Base-by-base conservation (phyloP, 2,329 filamentous ascomycete genomes). In the Colletotrichum falcatum region DNA sequence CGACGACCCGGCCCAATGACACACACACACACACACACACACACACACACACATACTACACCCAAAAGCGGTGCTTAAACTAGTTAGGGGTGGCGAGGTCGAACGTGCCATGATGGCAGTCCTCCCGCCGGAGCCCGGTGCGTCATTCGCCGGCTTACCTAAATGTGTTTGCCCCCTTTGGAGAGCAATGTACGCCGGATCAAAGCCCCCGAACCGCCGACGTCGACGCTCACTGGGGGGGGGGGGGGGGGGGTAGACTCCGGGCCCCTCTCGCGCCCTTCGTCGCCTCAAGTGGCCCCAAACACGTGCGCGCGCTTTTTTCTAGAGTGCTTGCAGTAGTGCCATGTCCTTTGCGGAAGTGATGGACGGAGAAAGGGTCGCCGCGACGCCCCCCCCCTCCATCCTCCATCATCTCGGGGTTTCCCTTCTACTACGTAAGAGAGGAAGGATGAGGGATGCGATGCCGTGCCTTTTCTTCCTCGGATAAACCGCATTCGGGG, bases 311-410 rank as follows among this genome's bases (percentile, higher is more conserved):
- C 51, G n/a, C n/a, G n/a, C n/a, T n/a, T n/a, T n/a, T 62, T 59
- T 44, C 58, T 62, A 70, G 63, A 70, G 67, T 67, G 56, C 67
- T 66, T 67, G 67, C 67, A 70, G 67, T 70, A 66, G 64, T 48
- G 42, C 18, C 56, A 23, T 48, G 23, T 53, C 48, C 30, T n/a
- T n/a, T 62, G 44, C 44, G 63, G 39, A 51, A 46, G 44, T 62
- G 56, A 70, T 67, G 58, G 35, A 33, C 63, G 49, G 63, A 28
- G 26, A 20, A 33, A 16, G 20, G 33, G 26, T 33, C 48, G n/a
- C 16, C 46, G 49, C 54, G 23, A 51, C 44, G 30, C 35, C 48
- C n/a, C 42, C 48, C 26, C 39, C n/a, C 35, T 8, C 35, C 9
- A 33, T 33, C 30, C 30, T 7, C 30, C 30, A 33, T 33, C 30